Base-by-base conservation (phyloP, 371 early-diverging fungal species). In the Mortierella polycephala region DNA sequence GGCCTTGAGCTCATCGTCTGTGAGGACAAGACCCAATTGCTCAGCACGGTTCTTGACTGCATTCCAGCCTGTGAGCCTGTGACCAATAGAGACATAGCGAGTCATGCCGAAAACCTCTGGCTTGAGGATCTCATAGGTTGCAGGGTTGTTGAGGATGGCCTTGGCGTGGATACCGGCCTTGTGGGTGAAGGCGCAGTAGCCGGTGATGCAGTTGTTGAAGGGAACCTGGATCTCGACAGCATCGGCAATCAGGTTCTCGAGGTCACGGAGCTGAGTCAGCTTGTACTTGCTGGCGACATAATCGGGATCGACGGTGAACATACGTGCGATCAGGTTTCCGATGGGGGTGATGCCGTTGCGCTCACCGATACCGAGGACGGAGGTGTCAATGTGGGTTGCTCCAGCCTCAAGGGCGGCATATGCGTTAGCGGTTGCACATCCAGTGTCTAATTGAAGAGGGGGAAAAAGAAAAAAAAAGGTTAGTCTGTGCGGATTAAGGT, bases 141-240 rank as follows among this genome's bases (percentile, higher is more conserved):
- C 89, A 20, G 98, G 98, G 87, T 98, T 97, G 88, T 96, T 96
- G 58, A 98, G 88, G 74, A 98, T 96, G 58, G 98, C 98, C 86
- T 98, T 98, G 83, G 98, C 96, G 81, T 98, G 98, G 82, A 97
- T 98, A 76, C 98, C 98, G 51, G 98, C 97, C 90, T 98, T 98
- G 88, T 98, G 98, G 23, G 97, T 96, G 82, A 98, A 97, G 37
- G 96, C 96, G 81, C 96, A 96, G 86, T 96, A 96, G 53, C 98
- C 98, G 44, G 98, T 98, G 83, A 98, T 95, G 84, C 96, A 96
- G 88, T 98, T 97, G 89, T 98, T 97, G 90, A 98, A 98, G 23
- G 98, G 98, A 60, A 98, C 96, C 59, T 94, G 92, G 70, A 98
- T 91, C 61, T 94, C 93, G 44, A 98, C 98, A 6, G 96, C 90